phyloP scores from a whole-genome alignment of 225 moss, liverwort and hornwort genomes.

The Marchantia paleacea region DNA sequence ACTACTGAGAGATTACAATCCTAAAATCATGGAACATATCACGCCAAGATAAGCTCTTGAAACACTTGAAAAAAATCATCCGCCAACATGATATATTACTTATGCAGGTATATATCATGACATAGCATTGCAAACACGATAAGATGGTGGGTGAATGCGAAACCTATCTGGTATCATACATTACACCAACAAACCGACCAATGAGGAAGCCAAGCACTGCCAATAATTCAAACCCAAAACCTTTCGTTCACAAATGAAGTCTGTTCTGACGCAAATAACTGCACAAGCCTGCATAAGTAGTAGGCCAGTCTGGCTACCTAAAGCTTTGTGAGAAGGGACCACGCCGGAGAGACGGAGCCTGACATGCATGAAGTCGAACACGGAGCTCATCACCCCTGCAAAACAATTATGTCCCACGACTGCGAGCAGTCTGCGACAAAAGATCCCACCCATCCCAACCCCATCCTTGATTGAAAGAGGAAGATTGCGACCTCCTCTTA shows the following conservation, averaged over 20 bases:
- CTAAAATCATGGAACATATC: not conserved
- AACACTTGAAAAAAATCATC: not conserved
- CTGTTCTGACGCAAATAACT: conserved; percentile 35
- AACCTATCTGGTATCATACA: conserved; percentile 8
- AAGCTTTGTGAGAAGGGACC: conserved; percentile 46
- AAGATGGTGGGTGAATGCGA: conserved; percentile 7
- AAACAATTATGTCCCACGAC: conserved; percentile 30
- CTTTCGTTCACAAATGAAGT: conserved; percentile 34
- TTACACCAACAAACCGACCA: conserved; percentile 27
- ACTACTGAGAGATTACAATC: conserved; percentile 11
- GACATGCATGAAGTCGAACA: conserved; percentile 32
- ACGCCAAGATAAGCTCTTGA: not conserved
- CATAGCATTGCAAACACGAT: not conserved
- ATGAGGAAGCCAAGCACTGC: conserved; percentile 23
- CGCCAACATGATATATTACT: not conserved
- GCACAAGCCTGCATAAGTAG: conserved; percentile 42
- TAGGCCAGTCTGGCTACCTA: conserved; percentile 54
- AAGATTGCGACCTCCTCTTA: conserved; percentile 21
- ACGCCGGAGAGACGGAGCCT: conserved; percentile 39
- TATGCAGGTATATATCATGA: conserved; percentile 5
- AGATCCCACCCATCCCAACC: conserved; percentile 24
- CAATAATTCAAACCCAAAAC: conserved; percentile 22
- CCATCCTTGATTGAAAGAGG: not conserved
- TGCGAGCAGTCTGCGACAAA: conserved; percentile 27
- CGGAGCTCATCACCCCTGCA: conserved; percentile 40